Evolutionary conservation across 2,329 filamentous ascomycete genomes (phyloP), one percentile per base, ranked within the genome.

Genomic region (Bipolaris bicolor): DNA sequence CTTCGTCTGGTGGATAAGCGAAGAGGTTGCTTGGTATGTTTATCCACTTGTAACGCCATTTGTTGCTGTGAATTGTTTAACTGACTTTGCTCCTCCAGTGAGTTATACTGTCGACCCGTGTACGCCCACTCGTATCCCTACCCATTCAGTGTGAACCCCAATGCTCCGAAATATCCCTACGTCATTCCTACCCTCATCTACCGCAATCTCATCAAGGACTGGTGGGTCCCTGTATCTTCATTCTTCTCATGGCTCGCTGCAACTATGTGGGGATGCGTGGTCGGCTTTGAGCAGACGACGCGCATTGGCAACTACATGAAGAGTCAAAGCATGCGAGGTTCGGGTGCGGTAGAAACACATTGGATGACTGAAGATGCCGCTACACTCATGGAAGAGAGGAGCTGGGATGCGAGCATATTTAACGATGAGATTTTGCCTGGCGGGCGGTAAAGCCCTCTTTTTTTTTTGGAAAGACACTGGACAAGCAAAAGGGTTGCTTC

Each of bases 181-280:
- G 83, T 85, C 5, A 77, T 85, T 5, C 82, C 83, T 3, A 86
- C 83, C 3, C 77, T 87, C 67, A 55, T 85, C 3, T 83, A 78
- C 45, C 70, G 79, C 18, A 75, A 73, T 5, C 67, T 79, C 5
- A 57, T 75, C 29, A 68, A 65, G 31, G 55, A 56, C 4, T 71
- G 78, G 49, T 77, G 76, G 73, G 52, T 60, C 4, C 77, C 77
- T 5, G 49, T 74, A 5, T 67, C 34, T 4, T 63, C 58, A 26
- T 57, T 64, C 13, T 41, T 65, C 15, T 63, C 57, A 7, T 72
- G 68, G 69, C 46, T 64, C 31, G 57, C 55, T 46, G 31, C 56
- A 4, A 56, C 59, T 2, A 20, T 57, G 1, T 66, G 61, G 49
- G 45, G 43, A 6, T 31, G 39, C 13, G 13, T 63, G 7, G 52